Conservation (phyloP, 2,329 filamentous ascomycete genomes). For the Penicillium sp. region DNA sequence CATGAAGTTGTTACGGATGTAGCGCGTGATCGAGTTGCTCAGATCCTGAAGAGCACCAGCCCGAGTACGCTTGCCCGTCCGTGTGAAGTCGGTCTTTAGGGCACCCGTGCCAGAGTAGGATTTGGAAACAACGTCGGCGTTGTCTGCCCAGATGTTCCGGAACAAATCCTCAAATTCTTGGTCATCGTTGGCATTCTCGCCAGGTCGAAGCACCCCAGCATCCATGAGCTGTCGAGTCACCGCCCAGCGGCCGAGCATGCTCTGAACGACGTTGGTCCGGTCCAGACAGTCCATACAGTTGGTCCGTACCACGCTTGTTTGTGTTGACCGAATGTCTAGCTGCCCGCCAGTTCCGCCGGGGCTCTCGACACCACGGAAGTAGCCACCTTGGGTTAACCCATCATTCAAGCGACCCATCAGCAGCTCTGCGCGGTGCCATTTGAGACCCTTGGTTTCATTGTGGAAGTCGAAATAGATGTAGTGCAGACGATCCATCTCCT, state of each 20-base stretch:
- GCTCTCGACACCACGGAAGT: slow-evolving; percentile 90
- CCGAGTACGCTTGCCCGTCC: slow-evolving; percentile 86
- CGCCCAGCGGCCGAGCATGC: slow-evolving; percentile 89
- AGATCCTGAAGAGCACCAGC: slow-evolving; percentile 82
- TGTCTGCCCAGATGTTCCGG: slow-evolving; percentile 98
- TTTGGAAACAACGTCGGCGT: slow-evolving; percentile 90
- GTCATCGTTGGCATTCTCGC: slow-evolving; percentile 78
- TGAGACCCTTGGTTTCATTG: slow-evolving; percentile 91
- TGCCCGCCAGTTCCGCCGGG: slow-evolving; percentile 69
- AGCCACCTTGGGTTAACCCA: slow-evolving; percentile 75
- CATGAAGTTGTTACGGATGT: slow-evolving; percentile 89
- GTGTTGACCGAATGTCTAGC: slow-evolving; percentile 76
- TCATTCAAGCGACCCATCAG: slow-evolving; percentile 80
- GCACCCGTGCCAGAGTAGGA: slow-evolving; percentile 95
- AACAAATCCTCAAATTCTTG: slow-evolving; percentile 84
- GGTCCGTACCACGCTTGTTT: slow-evolving; percentile 89
- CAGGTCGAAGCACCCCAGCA: slow-evolving; percentile 72
- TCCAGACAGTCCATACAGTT: slow-evolving; percentile 99
- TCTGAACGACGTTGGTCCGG: slow-evolving; percentile 96
- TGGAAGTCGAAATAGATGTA: slow-evolving; percentile 99
- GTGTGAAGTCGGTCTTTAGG: slow-evolving; percentile 96
- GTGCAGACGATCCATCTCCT: slow-evolving; percentile 80
- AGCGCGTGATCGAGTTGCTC: slow-evolving; percentile 84
- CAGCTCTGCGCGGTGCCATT: slow-evolving; percentile 87
- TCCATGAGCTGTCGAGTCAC: slow-evolving; percentile 88